Evolutionary conservation across 176 grass and related monocot genomes (phyloP), one percentile per base, ranked within the genome.

Genomic region (Metroxylon sagu): DNA sequence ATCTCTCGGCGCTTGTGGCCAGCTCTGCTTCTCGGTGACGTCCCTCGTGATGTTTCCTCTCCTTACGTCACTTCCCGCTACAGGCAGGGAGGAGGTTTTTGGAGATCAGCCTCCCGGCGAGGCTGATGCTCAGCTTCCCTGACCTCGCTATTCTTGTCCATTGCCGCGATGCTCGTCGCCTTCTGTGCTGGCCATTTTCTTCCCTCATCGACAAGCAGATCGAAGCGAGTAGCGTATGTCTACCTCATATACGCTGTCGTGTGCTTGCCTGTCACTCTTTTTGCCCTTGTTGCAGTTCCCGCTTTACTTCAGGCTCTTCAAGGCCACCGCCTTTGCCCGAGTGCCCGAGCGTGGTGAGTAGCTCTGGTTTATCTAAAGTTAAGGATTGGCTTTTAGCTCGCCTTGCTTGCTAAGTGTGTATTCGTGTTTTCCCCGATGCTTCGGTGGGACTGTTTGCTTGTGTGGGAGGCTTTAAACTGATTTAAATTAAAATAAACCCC

Each of bases 11-110:
- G 56, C 70, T 73, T 19, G 49, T 73, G 1, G 70, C 70, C 5
- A n/a, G n/a, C 70, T 73, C 30, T 73, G 70, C 57, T 73, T 73
- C 49, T 73, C 70, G 19, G 58, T 73, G 27, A 73, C 70, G 28
- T 73, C 70, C 28, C 58, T 73, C 25, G 25, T 73, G 56, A 73
- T 73, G 70, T n/a, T 62, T 73, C 48, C 70, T 73, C 21, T 18
- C 58, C 50, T 62, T 73, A n/a, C 48, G 56, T 73, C 49, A 73
- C 49, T 8, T 73, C 70, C 6, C 48, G 58, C 35, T 73, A 62
- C 70, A 14, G 62, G 56, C 56, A 52, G n/a, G 54, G 43, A 60
- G 29, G 70, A 73, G 21, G n/a, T n/a, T n/a, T n/a, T 73, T 73
- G 16, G 16, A 62, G 0, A 53, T 10, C 18, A 31, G 49, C 14